Conservation (phyloP, 2,329 filamentous ascomycete species). For the Phialophora expanda region DNA sequence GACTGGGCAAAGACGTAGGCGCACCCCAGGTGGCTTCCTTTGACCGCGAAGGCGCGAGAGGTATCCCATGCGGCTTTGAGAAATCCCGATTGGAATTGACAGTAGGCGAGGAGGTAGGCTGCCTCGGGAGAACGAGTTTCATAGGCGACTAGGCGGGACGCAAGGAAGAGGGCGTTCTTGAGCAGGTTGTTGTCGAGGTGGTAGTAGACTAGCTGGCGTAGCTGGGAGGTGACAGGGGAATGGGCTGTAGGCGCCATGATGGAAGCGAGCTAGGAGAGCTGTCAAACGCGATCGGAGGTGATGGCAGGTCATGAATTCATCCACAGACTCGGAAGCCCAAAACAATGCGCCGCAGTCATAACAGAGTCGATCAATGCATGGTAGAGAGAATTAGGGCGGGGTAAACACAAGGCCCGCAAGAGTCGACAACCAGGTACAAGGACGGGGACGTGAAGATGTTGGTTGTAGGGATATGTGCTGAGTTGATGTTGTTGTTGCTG, state of each 20-base stretch:
- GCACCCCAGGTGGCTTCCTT: conserved; percentile 80
- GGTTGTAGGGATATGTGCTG: conserved; percentile 13
- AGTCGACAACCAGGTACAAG: conserved; percentile 6
- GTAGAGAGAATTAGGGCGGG: conserved; percentile 3
- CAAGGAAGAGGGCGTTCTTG: conserved; percentile 91
- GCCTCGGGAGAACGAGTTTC: conserved; percentile 82
- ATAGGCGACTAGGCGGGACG: conserved; percentile 81
- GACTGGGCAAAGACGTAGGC: conserved; percentile 90
- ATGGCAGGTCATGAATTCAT: conserved; percentile 23
- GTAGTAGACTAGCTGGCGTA: conserved; percentile 71
- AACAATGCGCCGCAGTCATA: conserved; percentile 28
- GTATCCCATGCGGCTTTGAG: conserved; percentile 84
- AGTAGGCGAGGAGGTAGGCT: conserved; percentile 80
- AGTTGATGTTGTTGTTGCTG: conserved; percentile 24
- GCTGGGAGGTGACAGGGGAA: conserved; percentile 62
- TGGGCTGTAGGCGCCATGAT: conserved; percentile 60
- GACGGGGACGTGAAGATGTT: conserved; percentile 8
- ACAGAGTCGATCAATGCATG: conserved; percentile 24
- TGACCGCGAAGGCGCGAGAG: conserved; percentile 71
- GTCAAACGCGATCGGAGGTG: conserved; percentile 2
- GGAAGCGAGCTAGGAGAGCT: conserved; percentile 9
- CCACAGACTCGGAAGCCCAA: conserved; percentile 13
- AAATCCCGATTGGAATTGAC: conserved; percentile 81
- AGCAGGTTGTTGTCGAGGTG: conserved; percentile 87
- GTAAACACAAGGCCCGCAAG: conserved; percentile 1